Evolutionary conservation across 2,329 filamentous ascomycete genomes (phyloP).

Genomic region (Monosporascus sp.): DNA sequence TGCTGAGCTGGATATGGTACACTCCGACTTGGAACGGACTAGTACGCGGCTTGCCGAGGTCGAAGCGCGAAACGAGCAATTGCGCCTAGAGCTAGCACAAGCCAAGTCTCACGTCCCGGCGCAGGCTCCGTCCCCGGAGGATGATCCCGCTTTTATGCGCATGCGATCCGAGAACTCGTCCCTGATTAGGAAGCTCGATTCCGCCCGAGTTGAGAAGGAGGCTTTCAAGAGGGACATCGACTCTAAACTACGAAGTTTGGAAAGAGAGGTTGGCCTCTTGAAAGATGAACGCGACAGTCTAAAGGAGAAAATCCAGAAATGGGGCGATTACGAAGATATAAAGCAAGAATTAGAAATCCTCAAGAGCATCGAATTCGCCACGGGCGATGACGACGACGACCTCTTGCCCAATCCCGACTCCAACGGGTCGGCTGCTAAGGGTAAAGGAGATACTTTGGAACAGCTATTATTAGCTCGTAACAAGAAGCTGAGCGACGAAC

Average conservation of each 20-base stretch:
- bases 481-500: conserved; percentile 92
- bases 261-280: conserved; percentile 70
- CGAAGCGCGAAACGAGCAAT: conserved; percentile 88
- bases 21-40: conserved; percentile 85
- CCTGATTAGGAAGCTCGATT: conserved; percentile 81
- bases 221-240: conserved; percentile 72
- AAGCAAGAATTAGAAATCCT: conserved; percentile 94
- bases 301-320: conserved; percentile 77
- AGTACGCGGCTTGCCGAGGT: conserved; percentile 83
- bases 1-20: conserved; percentile 90
- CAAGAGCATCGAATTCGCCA: conserved; percentile 96
- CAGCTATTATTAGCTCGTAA: conserved; percentile 88
- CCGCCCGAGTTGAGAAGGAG: conserved; percentile 77
- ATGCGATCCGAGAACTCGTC: conserved; percentile 91
- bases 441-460: conserved; percentile 77
- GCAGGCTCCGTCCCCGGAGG: conserved; percentile 64
- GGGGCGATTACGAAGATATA: conserved; percentile 91
- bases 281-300: conserved; percentile 77
- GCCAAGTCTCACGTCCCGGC: conserved; percentile 68
- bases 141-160: conserved; percentile 83
- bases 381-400: conserved; percentile 76
- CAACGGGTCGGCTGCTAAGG: conserved; percentile 48
- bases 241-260: conserved; percentile 67
- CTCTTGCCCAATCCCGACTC: conserved; percentile 37
- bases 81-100: conserved; percentile 86